Percentiles rank a stretch among this genome's conserved stretches.
These are phyloP conservation scores for Phaffomyces thermotolerans DNA, from an alignment of 805 yeast genomes.

Conservation along the genomic window DNA sequence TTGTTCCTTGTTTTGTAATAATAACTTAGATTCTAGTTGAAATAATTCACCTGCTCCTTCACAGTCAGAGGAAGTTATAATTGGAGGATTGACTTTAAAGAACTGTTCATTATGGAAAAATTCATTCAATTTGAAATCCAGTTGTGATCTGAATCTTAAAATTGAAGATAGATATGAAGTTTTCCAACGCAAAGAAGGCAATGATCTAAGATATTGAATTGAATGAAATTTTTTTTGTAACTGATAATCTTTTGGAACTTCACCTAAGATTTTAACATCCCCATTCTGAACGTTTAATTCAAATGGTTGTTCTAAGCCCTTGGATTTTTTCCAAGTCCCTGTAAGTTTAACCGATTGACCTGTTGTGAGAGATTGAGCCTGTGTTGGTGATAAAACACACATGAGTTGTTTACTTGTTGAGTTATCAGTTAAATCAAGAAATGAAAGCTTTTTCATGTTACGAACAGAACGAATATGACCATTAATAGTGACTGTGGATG, in stretches of 20 bases:
- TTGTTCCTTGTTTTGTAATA: constrained; percentile 10
- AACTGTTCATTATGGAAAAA: constrained; percentile 53
- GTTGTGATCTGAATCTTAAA: constrained; percentile 62
- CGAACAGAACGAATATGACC: constrained; percentile 80
- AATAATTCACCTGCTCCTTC: constrained; percentile 98
- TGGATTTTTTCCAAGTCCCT: constrained; percentile 39
- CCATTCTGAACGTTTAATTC: constrained; percentile 37
- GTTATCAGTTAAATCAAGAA: constrained; percentile 79
- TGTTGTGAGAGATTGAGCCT: constrained; percentile 28
- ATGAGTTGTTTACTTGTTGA: constrained; percentile 46
- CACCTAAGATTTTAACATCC: constrained; percentile 46
- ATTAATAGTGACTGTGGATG: constrained; percentile 37
- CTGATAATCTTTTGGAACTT: constrained; percentile 60
- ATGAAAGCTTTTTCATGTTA: constrained; percentile 66
- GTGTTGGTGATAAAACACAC: constrained; percentile 42
- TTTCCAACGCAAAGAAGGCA: constrained; percentile 76
- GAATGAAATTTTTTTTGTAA: constrained; percentile 75
- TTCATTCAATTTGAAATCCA: constrained; percentile 45
- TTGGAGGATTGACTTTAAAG: constrained; percentile 75
- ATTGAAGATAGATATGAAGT: constrained; percentile 58
- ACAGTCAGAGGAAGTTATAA: constrained; percentile 84
- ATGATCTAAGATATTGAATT: constrained; percentile 54
- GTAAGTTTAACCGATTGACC: constrained; percentile 39
- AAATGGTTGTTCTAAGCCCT: constrained; percentile 44
- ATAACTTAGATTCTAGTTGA: constrained; percentile 34